Evolutionary conservation across 768 basidiomycete species (phyloP), one percentile per base, ranked within the genome.

Genomic region (Lactifluus piperatus): DNA sequence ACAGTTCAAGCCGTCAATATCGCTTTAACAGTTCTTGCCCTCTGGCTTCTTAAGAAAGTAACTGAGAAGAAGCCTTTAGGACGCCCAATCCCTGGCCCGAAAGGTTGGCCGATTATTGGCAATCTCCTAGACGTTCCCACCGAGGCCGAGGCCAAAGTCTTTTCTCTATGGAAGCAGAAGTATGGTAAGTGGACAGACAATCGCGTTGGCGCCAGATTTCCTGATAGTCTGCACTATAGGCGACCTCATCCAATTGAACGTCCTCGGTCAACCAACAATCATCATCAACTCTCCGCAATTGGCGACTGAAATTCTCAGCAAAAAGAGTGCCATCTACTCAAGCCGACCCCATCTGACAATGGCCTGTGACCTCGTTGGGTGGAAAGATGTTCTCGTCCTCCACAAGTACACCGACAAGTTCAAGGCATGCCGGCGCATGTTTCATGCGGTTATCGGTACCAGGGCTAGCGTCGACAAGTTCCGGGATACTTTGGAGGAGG

Each of bases 321-420:
- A 24, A 3, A 51, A 52, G 32, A 54, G 51, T 6, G 51, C 58
- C 0, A 46, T 59, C 30, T 59, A 59, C 5, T 59, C 58, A 11
- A 61, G 58, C 45, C 54, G 63, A 36, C 65, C 67, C 7, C 57
- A 62, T n/a, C 50, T 67, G 2, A 57, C 64, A 6, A 67, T 65
- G 64, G 64, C 64, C 1, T 63, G 62, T 13, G 64, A 65, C 43
- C 64, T 65, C 16, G 62, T 64, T 10, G 64, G 64, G 18, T 63
- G 62, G 64, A 57, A 51, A 37, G 52, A 63, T 26, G 30, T 58
- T 22, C 65, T 66, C 3, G 64, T 64, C 8, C 57, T 66, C 26
- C 51, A 59, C 22, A 52, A 52, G 58, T 59, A 18, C n/a, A 45
- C 34, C 30, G 30, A 11, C 27, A 18, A 22, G 0, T 34, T 34